Conservation (phyloP, 352 stramenopile genomes). For the Globisporangium okanoganense region DNA sequence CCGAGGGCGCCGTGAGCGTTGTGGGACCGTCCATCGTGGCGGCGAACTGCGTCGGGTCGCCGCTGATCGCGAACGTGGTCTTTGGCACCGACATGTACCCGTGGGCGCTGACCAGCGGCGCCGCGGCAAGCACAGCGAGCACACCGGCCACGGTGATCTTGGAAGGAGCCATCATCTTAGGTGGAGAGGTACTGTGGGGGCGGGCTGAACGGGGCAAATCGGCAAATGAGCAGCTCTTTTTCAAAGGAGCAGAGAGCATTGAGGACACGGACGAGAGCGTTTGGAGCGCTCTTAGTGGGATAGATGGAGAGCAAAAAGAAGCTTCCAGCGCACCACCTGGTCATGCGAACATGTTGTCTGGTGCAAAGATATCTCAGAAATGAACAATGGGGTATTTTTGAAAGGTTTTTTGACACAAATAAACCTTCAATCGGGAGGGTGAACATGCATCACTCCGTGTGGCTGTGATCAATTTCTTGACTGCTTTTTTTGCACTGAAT, state of each 20-base stretch:
- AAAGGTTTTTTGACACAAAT: too few species aligned
- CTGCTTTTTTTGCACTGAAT: background rate
- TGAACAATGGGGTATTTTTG: background rate
- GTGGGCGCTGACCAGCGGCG: background rate
- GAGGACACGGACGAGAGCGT: too few species aligned
- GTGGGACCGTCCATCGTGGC: constrained; percentile 9
- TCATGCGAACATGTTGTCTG: too few species aligned
- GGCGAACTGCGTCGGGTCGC: constrained; percentile 13
- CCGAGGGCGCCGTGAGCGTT: constrained; percentile 10
- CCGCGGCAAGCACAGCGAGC: constrained; percentile 5
- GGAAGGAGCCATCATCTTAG: background rate
- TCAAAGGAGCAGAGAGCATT: background rate
- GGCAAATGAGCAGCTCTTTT: constrained; percentile 6
- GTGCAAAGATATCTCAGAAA: background rate
- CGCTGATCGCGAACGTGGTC: constrained; percentile 7
- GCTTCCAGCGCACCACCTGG: constrained; percentile 7
- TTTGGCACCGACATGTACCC: constrained; percentile 10
- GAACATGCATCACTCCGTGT: too few species aligned
- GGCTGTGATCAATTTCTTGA: background rate
- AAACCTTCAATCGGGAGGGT: too few species aligned
- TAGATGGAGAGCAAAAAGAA: constrained; percentile 1
- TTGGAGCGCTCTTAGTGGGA: background rate
- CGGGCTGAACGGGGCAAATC: constrained; percentile 7
- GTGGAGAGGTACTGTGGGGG: background rate
- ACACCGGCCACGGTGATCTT: constrained; percentile 4